phyloP scores from a whole-genome alignment of 177 flowering plant genomes.

The Vitis hybrid region DNA sequence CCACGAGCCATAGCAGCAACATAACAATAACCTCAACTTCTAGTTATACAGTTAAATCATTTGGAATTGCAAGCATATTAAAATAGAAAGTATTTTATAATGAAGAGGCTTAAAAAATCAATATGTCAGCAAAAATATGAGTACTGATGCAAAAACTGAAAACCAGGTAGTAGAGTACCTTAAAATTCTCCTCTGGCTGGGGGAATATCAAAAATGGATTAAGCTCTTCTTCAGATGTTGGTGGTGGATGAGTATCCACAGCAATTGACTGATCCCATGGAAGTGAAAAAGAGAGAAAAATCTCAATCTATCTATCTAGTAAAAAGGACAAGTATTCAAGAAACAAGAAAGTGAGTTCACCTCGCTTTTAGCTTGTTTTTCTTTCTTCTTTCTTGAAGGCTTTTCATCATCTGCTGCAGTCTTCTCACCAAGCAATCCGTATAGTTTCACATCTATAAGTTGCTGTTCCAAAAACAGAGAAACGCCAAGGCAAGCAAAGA shows the following conservation, averaged over 20 bases:
- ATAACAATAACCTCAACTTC: too few species aligned
- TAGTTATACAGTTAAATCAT: too few species aligned
- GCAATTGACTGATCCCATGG: constrained; percentile 45
- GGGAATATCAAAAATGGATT: constrained; percentile 84
- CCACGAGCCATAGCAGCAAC: too few species aligned
- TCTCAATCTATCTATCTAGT: neutral
- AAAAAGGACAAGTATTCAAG: neutral
- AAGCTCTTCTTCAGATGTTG: constrained; percentile 76
- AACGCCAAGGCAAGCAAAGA: neutral
- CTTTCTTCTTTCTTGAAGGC: constrained; percentile 78
- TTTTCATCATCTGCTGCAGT: constrained; percentile 93
- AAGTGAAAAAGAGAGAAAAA: neutral
- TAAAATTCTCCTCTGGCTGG: constrained; percentile 75
- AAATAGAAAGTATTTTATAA: neutral
- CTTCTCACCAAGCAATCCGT: constrained; percentile 79
- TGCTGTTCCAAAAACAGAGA: constrained; percentile 36
- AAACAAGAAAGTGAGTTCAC: constrained; percentile 24
- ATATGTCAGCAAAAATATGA: neutral
- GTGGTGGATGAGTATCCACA: constrained; percentile 33
- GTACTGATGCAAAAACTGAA: neutral
- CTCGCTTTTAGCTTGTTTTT: constrained; percentile 77
- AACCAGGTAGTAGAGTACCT: constrained; percentile 39
- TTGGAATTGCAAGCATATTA: neutral
- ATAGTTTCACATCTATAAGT: constrained; percentile 63
- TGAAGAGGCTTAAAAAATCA: too few species aligned